Conservation (phyloP, 768 basidiomycete species). For the Rhodosporidiobolus sp. region DNA sequence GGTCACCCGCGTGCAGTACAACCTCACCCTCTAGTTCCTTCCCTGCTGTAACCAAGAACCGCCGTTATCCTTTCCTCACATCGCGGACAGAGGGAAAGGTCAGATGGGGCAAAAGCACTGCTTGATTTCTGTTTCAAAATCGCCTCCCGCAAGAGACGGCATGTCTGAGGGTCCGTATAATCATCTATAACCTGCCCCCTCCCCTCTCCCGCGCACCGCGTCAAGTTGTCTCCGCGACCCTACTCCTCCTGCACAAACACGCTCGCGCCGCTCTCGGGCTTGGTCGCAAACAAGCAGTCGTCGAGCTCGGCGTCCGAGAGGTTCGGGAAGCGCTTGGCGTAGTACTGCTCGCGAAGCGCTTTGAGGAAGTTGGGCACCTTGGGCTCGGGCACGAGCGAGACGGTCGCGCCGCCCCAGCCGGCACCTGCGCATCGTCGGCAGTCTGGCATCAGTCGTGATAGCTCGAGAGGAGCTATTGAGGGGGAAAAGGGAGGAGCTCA, state of each 20-base stretch:
- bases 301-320: slow-evolving; percentile 60
- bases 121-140: no score
- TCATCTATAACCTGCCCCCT: neutral
- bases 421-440: slow-evolving; percentile 57
- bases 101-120: no score
- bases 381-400: slow-evolving; percentile 69
- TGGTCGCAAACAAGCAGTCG: slow-evolving; percentile 76
- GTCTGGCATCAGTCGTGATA: neutral
- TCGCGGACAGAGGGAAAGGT: no score
- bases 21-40: neutral
- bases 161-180: no score
- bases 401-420: slow-evolving; percentile 87
- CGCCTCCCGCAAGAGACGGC: no score
- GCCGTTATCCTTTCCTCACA: no score
- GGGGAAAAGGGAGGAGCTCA: neutral
- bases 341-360: slow-evolving; percentile 61
- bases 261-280: slow-evolving; percentile 76
- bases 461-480: neutral
- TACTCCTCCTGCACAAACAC: slow-evolving; percentile 40
- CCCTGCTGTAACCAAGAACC: neutral
- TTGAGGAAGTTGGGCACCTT: slow-evolving; percentile 64
- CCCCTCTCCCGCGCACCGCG: no score
- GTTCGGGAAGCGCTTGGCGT: slow-evolving; percentile 57
- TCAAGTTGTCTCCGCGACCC: neutral
- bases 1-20: no score